Base-by-base conservation (phyloP, 108 stramenopile genomes). In the Mayamaea pseudoterrestris region DNA sequence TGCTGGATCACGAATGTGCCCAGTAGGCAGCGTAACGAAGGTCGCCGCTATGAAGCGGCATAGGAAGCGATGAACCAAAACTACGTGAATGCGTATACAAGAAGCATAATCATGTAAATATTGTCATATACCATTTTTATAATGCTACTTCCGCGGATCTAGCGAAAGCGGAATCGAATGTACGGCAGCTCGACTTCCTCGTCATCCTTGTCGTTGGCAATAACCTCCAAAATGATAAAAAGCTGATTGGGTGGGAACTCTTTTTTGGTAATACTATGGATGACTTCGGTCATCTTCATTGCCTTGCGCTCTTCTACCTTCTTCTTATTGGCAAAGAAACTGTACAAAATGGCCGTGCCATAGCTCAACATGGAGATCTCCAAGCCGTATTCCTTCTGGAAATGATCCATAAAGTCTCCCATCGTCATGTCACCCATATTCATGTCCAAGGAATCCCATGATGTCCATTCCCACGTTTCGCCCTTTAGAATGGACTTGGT, bases 341-440 rank as follows among this genome's bases (percentile, higher is more conserved):
- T 89, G 69, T 92, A 94, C 12, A 99, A 61, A 51, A 99, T 97
- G 13, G 89, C 81, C 28, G 96, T 94, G 5, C 95, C 98, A 47
- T 96, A 78, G 30, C 85, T 89, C 25, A 99, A 68, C 98, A 99
- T 99, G 45, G 80, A 84, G 13, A 99, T 77, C 50, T 97, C 96
- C 35, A 97, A 60, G 55, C 92, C 93, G 71, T 95, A 95, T 53
- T 94, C 78, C 1, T 76, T 80, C 52, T 95, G 75, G 58, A 97
- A 93, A 50, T 75, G 66, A 6, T 80, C 73, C 68, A 99, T 77
- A 49, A 99, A 82, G 36, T 91, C 91, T 47, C 69, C 68, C 43
- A 99, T 67, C 2, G 97, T 98, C 2, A 96, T 63, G 41, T 93
- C 83, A 5, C 82, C 76, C 22, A 69, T 36, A 46, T 86, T 77